phyloP scores from a whole-genome alignment of 768 basidiomycete genomes.

The Lentinula lateritia region DNA sequence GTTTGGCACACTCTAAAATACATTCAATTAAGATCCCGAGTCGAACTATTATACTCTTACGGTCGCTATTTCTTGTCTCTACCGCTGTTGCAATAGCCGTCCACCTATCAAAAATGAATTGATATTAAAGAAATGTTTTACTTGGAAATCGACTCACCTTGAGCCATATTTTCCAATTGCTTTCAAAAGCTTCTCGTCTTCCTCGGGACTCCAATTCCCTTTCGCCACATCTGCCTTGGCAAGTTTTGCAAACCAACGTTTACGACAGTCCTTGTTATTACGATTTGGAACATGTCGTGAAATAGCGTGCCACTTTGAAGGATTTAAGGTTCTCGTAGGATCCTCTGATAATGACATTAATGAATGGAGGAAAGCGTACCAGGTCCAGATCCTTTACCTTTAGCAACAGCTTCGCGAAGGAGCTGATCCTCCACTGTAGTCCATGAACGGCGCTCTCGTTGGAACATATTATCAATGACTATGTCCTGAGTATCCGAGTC shows the following conservation, averaged over 20 bases:
- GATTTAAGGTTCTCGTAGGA: conserved; percentile 5
- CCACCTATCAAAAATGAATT: conserved; percentile 11
- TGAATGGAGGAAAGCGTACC: background rate
- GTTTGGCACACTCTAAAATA: conserved; percentile 20
- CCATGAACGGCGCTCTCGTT: conserved; percentile 13
- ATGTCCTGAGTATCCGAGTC: background rate
- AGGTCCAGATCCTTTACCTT: conserved; percentile 1
- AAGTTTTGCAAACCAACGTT: conserved; percentile 40
- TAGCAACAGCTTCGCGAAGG: conserved; percentile 11
- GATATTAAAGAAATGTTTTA: background rate
- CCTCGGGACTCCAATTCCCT: conserved; percentile 57
- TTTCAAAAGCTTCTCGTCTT: conserved; percentile 50
- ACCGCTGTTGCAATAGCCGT: conserved; percentile 19
- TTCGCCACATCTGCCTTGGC: conserved; percentile 48
- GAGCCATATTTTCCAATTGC: conserved; percentile 54
- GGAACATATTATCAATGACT: conserved; percentile 3
- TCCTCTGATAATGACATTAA: conserved; percentile 12
- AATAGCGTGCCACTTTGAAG: conserved; percentile 12
- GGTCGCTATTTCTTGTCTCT: conserved; percentile 21
- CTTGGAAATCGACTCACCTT: conserved; percentile 26
- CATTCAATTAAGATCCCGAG: background rate
- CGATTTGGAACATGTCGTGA: conserved; percentile 18
- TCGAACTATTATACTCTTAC: background rate
- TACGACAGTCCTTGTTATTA: conserved; percentile 19
- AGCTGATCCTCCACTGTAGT: conserved; percentile 12